Evolutionary conservation across 345 rosid genomes (phyloP).

Genomic region (Gossypium turneri): DNA sequence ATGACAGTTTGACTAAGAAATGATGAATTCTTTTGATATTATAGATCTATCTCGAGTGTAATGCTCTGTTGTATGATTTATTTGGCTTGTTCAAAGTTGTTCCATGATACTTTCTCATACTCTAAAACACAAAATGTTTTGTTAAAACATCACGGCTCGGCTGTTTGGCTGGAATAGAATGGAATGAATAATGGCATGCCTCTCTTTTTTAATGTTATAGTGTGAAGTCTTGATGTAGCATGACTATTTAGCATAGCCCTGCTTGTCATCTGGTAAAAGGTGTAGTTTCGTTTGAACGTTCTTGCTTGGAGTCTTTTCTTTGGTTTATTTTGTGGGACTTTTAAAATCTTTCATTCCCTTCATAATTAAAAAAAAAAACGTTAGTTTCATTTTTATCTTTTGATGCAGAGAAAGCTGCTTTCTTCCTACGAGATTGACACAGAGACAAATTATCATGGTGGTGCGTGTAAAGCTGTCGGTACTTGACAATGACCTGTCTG

Average conservation of each 20-base stretch:
- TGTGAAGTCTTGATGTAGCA: too few species aligned
- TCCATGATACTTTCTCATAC: not conserved
- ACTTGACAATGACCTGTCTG: slow-evolving; percentile 24
- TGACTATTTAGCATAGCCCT: too few species aligned
- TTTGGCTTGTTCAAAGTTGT: not conserved
- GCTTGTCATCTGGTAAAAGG: not conserved
- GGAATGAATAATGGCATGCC: not conserved
- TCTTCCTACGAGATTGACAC: slow-evolving; percentile 57
- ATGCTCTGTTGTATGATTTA: not conserved
- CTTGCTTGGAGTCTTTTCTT: not conserved
- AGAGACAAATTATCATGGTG: slow-evolving; percentile 27
- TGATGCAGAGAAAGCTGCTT: slow-evolving; percentile 75
- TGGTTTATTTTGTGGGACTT: not conserved
- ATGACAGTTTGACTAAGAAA: not conserved
- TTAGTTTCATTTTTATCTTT: not conserved
- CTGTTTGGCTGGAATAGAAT: not conserved
- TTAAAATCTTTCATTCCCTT: not conserved
- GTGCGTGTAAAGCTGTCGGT: slow-evolving; percentile 23
- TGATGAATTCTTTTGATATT: not conserved
- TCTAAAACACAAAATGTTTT: not conserved
- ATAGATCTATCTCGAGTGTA: not conserved
- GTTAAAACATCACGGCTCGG: not conserved
- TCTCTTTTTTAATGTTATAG: too few species aligned
- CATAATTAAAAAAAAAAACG: not conserved
- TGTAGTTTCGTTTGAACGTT: not conserved